Evolutionary conservation across 73 alveolate species (phyloP), one percentile per base, ranked within the genome.

Genomic region (Symbiodinium pilosum): DNA sequence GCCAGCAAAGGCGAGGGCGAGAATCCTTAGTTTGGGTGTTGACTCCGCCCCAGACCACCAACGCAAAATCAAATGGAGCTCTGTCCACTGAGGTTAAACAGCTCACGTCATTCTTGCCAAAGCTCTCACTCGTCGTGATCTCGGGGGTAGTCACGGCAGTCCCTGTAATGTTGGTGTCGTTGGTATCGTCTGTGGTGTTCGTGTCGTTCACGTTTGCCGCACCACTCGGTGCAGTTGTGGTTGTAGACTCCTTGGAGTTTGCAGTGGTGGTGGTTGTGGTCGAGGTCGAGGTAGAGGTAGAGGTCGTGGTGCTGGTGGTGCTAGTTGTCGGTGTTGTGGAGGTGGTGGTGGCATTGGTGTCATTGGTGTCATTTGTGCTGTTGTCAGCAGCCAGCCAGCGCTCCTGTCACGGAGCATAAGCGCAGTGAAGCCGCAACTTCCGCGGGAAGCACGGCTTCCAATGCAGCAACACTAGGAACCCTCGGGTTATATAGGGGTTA

Each of bases 11-110:
- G 87, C 28, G 71, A 89, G 51, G 20, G 83, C 77, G 75, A 89
- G n/a, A 43, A 89, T 89, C 95, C 95, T 89, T 39, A 89, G 83
- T 30, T n/a, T n/a, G n/a, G n/a, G n/a, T n/a, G n/a, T n/a, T n/a
- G n/a, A n/a, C n/a, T n/a, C n/a, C n/a, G n/a, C n/a, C n/a, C n/a
- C n/a, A n/a, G n/a, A n/a, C n/a, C n/a, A n/a, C n/a, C n/a, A n/a
- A n/a, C n/a, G n/a, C n/a, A n/a, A 9, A 54, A 16, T 54, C 73
- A 54, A 6, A 16, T n/a, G n/a, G n/a, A n/a, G n/a, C n/a, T n/a
- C n/a, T n/a, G n/a, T n/a, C n/a, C n/a, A n/a, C n/a, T n/a, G n/a
- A n/a, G n/a, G n/a, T n/a, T n/a, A n/a, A n/a, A n/a, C n/a, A n/a
- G n/a, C n/a, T n/a, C n/a, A n/a, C n/a, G n/a, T n/a, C n/a, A n/a